Base-by-base conservation (phyloP, 2,329 filamentous ascomycete genomes). In the Colletotrichum salicis region DNA sequence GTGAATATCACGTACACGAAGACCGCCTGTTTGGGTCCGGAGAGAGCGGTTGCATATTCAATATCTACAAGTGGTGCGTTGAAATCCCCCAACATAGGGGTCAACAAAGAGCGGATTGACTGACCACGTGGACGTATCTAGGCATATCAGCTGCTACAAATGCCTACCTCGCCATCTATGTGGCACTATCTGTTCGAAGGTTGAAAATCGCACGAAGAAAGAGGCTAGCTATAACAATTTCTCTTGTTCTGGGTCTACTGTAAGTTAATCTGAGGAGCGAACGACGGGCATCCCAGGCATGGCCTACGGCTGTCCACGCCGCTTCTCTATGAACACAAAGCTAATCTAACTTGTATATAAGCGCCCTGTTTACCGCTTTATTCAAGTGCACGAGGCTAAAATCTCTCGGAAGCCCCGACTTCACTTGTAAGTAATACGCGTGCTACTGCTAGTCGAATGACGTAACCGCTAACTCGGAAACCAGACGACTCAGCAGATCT, bases 111-210 rank as follows among this genome's bases (percentile, higher is more conserved):
- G n/a, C 8, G 31, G 1, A 37, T 2, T 4, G 1, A 45, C n/a
- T 35, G 22, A 67, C 29, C 41, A 6, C 15, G 1, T 13, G 12
- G 10, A 6, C 22, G 12, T 4, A 27, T 45, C 19, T 22, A 71
- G 69, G 27, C 6, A 71, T 71, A 29, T 71, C 69, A 2, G 69
- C 69, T 13, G 69, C 45, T 29, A 71, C 69, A 4, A 71, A 85
- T 70, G 75, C 84, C 0, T 85, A 85, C 60, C 78, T 85, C 8
- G 82, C 84, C 22, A 68, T 84, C 1, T 85, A 84, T 41, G 83
- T 83, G 0, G 79, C 80, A 2, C 58, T 82, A 1, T 78, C 84
- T 0, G 76, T 85, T 0, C 81, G 73, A 22, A 75, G 76, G 10
- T 74, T 85, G 8, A 81, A 83, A 45, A 77, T 85, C 73, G 78